Percentiles rank a stretch among this genome's conserved stretches.
Conservation (phyloP, 352 stramenopile species). For the Phytophthora boehmeriae region DNA sequence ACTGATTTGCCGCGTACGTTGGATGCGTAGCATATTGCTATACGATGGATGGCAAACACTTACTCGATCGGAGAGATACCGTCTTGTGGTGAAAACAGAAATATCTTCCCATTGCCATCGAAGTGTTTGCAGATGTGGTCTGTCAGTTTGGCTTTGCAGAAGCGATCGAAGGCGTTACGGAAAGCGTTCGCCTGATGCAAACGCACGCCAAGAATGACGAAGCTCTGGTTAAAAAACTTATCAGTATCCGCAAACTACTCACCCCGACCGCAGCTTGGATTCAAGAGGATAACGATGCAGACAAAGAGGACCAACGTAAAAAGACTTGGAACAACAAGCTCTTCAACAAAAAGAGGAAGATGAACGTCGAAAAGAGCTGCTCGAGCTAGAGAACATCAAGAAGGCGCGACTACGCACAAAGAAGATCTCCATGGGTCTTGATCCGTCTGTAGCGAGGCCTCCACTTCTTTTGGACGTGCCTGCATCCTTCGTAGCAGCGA, state of each 20-base stretch:
- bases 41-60: no score
- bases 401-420: conserved; percentile 53
- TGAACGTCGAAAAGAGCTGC: conserved; percentile 30
- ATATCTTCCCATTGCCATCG: conserved; percentile 54
- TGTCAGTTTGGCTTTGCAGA: conserved; percentile 52
- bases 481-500: conserved; percentile 30
- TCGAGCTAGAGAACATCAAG: conserved; percentile 43
- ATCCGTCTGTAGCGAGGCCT: conserved; percentile 47
- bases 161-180: conserved; percentile 51
- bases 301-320: conserved; percentile 41
- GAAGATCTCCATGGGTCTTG: conserved; percentile 64
- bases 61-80: no score
- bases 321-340: conserved; percentile 33
- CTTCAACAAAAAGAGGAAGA: conserved; percentile 38
- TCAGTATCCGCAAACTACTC: conserved; percentile 49
- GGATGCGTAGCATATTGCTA: neutral
- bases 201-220: conserved; percentile 48
- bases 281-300: conserved; percentile 50
- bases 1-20: conserved; percentile 46
- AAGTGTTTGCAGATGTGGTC: conserved; percentile 46
- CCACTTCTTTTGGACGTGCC: conserved; percentile 41
- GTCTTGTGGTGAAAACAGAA: conserved; percentile 24
- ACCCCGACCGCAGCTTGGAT: conserved; percentile 64
- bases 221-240: conserved; percentile 42
- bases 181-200: conserved; percentile 49